Percentiles rank a stretch among this genome's conserved stretches.
These are phyloP conservation scores for Pseudoperonospora humuli DNA, from an alignment of 352 stramenopile genomes.

Conservation along the genomic window DNA sequence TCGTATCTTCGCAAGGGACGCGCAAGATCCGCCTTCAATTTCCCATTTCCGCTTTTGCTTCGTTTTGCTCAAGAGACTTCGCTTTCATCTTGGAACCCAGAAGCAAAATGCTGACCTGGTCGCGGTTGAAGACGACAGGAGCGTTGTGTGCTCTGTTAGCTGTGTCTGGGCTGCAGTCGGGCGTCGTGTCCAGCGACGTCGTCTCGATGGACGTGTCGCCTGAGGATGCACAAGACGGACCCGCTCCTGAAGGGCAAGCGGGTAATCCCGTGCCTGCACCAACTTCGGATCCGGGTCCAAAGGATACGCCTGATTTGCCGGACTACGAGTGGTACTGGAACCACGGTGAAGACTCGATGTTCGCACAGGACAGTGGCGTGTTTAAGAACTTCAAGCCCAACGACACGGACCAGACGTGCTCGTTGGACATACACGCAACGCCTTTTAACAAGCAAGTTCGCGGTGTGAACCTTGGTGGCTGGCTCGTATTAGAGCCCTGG, in stretches of 20 bases:
- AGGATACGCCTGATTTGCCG: constrained; percentile 12
- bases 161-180: constrained; percentile 11
- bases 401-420: constrained; percentile 60
- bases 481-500: constrained; percentile 96
- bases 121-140: constrained; percentile 11
- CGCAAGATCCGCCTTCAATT: neutral
- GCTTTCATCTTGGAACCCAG: neutral
- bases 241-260: constrained; percentile 1
- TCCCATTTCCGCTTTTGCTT: constrained; percentile 21
- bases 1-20: constrained; percentile 4
- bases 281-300: constrained; percentile 6
- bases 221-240: neutral
- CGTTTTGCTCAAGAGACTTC: constrained; percentile 6
- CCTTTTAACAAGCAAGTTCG: constrained; percentile 53
- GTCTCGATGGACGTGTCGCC: constrained; percentile 7
- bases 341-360: constrained; percentile 46
- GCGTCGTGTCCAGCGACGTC: constrained; percentile 3
- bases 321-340: constrained; percentile 66
- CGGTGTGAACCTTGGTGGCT: constrained; percentile 91
- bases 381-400: constrained; percentile 61
- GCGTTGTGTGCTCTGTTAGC: constrained; percentile 18
- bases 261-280: constrained; percentile 1
- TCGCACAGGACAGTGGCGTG: constrained; percentile 32
- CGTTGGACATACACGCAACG: constrained; percentile 49
- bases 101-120: constrained; percentile 19